Conservation (phyloP, 108 stramenopile genomes). For the Discostella pseudostelligera region DNA sequence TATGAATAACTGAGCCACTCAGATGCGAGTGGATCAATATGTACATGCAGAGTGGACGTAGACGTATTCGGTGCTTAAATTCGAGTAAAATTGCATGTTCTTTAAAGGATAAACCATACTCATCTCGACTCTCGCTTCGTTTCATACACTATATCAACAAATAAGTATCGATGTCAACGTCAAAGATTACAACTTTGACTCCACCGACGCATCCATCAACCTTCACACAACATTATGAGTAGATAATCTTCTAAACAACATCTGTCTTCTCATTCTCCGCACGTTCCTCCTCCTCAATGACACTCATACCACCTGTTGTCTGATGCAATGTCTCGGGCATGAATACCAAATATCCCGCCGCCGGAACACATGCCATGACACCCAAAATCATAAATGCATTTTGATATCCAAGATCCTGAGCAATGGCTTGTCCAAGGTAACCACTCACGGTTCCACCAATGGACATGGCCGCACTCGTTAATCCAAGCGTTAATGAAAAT, state of each 20-base stretch:
- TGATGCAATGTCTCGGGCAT: conserved; percentile 81
- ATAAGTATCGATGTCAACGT: too few species aligned
- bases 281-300: conserved; percentile 8
- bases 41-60: background rate
- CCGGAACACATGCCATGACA: conserved; percentile 74
- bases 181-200: too few species aligned
- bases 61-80: too few species aligned
- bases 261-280: conserved; percentile 21
- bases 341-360: conserved; percentile 63
- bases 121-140: too few species aligned
- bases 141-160: too few species aligned
- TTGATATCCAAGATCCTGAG: conserved; percentile 75
- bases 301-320: background rate
- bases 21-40: background rate
- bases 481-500: conserved; percentile 75
- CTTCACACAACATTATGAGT: too few species aligned
- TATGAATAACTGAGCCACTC: background rate
- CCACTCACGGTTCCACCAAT: conserved; percentile 91
- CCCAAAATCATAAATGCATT: conserved; percentile 76
- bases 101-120: too few species aligned
- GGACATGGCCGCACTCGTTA: conserved; percentile 86
- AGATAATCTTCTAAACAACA: conserved; percentile 5
- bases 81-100: too few species aligned
- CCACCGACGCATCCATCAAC: too few species aligned
- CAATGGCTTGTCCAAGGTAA: conserved; percentile 82